Conservation (phyloP, 2,329 filamentous ascomycete genomes). For the Neopestalotiopsis clavispora region DNA sequence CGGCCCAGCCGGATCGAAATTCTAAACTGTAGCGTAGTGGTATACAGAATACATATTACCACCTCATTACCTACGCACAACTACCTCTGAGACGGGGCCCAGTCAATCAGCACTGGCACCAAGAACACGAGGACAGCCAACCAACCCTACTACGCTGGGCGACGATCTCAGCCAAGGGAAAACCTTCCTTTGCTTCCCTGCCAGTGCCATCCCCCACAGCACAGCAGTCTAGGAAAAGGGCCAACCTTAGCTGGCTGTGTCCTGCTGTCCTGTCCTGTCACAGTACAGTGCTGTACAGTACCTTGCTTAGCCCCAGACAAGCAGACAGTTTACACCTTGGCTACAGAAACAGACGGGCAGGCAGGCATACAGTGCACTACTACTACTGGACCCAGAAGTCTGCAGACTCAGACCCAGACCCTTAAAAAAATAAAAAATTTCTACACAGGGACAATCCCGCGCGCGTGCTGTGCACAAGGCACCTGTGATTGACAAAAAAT, state of each 20-base stretch:
- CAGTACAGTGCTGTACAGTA: not conserved
- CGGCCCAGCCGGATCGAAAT: not conserved
- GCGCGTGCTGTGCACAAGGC: not conserved
- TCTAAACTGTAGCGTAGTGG: not conserved
- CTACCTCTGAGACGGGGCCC: not conserved
- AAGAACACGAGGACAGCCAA: not conserved
- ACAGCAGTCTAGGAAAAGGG: not conserved
- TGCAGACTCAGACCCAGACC: not conserved
- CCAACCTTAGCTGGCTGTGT: not conserved
- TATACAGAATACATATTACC: not conserved
- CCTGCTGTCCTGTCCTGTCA: not conserved
- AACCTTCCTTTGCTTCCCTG: not conserved
- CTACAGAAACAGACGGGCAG: no score
- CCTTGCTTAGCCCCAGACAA: not conserved
- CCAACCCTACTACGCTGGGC: not conserved
- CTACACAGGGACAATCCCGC: not conserved
- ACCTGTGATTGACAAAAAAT: not conserved
- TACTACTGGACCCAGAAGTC: no score
- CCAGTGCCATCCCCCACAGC: not conserved
- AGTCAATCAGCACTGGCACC: constrained; percentile 1
- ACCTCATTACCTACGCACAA: constrained; percentile 2
- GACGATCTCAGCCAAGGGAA: not conserved
- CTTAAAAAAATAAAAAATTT: not conserved
- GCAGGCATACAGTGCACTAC: no score
- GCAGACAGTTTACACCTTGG: no score